Evolutionary conservation across 2,329 filamentous ascomycete species (phyloP).

Genomic region (Xylaria arbuscula): DNA sequence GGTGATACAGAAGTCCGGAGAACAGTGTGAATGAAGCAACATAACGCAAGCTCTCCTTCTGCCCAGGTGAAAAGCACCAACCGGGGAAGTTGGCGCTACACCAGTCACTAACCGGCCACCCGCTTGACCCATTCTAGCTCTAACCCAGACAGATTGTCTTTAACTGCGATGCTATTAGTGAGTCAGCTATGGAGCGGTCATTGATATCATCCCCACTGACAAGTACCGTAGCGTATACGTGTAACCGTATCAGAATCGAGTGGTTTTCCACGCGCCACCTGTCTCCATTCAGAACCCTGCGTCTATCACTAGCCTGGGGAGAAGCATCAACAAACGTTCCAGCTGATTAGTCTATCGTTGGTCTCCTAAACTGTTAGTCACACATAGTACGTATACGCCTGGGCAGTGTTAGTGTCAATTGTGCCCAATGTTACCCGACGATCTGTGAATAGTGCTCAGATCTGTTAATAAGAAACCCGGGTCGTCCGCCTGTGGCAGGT

Average conservation of each 20-base stretch:
- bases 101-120: conserved; percentile 2
- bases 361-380: background rate
- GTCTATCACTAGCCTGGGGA: conserved; percentile 25
- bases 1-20: conserved; percentile 3
- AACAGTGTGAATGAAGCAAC: conserved; percentile 4
- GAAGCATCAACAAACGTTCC: background rate
- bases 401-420: conserved; percentile 23
- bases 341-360: conserved; percentile 10
- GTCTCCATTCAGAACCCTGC: conserved; percentile 47
- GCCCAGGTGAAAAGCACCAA: conserved; percentile 10
- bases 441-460: conserved; percentile 11
- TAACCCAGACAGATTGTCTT: background rate
- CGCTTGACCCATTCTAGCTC: conserved; percentile 1
- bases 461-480: conserved; percentile 19
- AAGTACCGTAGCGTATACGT: conserved; percentile 15
- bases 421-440: conserved; percentile 34
- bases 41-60: background rate
- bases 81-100: conserved; percentile 24
- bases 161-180: conserved; percentile 14
- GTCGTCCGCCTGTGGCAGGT: conserved; percentile 9
- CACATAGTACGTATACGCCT: background rate
- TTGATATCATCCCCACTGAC: conserved; percentile 16
- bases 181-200: background rate
- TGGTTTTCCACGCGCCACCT: conserved; percentile 45
- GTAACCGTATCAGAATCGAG: conserved; percentile 17